Conservation (phyloP, 1,139 yeast genomes). For the Tardiomyces blankii region DNA sequence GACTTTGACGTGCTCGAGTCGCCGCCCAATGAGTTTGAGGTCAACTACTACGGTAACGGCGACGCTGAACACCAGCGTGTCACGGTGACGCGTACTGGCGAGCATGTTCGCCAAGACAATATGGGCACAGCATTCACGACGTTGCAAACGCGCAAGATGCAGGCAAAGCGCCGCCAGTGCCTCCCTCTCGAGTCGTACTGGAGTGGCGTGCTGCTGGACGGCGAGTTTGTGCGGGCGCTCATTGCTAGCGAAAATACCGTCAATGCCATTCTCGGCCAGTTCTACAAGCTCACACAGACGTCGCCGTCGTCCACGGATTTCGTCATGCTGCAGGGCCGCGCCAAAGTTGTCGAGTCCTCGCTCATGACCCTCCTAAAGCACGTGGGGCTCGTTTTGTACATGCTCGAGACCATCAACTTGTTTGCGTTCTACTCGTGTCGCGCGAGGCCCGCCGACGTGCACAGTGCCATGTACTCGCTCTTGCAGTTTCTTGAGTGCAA, state of each 20-base stretch:
- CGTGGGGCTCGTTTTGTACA: neutral
- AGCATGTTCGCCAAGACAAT: no score
- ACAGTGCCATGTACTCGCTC: conserved; percentile 35
- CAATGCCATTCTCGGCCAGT: neutral
- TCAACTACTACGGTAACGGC: no score
- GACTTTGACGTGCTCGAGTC: no score
- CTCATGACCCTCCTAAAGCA: neutral
- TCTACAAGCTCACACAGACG: neutral
- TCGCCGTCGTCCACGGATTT: neutral
- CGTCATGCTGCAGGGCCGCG: neutral
- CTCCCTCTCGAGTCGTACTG: neutral
- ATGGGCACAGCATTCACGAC: no score
- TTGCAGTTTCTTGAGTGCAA: conserved; percentile 67
- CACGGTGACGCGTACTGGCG: no score
- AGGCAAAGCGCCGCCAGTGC: neutral
- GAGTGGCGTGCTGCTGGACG: neutral
- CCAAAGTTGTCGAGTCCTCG: neutral
- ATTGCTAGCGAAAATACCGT: neutral
- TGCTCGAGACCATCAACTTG: neutral
- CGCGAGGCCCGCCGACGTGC: neutral
- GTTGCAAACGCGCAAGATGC: no score
- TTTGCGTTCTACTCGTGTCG: neutral
- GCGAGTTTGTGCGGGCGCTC: neutral
- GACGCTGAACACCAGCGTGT: no score
- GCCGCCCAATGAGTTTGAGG: no score